These are phyloP conservation scores for Coniochaeta hoffmannii DNA, from an alignment of 2,329 filamentous ascomycete species.

Conservation along the genomic window DNA sequence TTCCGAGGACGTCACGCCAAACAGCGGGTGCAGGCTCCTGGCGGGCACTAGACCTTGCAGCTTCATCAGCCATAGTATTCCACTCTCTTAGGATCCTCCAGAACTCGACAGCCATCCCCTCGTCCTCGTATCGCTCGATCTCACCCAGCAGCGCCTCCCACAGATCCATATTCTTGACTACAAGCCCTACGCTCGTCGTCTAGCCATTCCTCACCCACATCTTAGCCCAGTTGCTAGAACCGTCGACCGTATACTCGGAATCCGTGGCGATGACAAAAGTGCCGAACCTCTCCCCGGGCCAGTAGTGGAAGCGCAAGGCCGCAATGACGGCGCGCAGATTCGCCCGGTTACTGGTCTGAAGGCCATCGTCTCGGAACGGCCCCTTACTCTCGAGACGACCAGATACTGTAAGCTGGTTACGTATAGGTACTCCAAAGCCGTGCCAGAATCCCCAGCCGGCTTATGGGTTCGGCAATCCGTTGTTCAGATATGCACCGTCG, in stretches of 20 bases:
- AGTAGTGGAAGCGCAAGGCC: conserved; percentile 35
- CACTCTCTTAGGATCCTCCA: conserved; percentile 37
- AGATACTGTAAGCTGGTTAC: conserved; percentile 10
- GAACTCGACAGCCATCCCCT: conserved; percentile 31
- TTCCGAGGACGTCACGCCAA: too few relatives aligned
- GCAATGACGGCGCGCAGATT: conserved; percentile 47
- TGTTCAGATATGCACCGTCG: not conserved
- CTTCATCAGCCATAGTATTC: conserved; percentile 33
- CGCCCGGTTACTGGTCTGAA: conserved; percentile 44
- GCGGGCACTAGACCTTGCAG: too few relatives aligned
- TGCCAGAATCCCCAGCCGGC: conserved; percentile 22
- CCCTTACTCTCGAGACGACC: conserved; percentile 35
- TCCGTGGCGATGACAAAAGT: conserved; percentile 46
- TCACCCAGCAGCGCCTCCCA: conserved; percentile 41
- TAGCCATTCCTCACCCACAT: conserved; percentile 38
- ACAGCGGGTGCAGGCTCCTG: too few relatives aligned
- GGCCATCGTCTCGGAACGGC: conserved; percentile 26
- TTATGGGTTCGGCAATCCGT: not conserved
- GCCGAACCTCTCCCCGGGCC: conserved; percentile 31
- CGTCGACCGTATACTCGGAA: conserved; percentile 40
- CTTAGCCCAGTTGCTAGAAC: conserved; percentile 33
- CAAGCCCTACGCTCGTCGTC: conserved; percentile 22
- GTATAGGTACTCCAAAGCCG: conserved; percentile 8
- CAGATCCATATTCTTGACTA: conserved; percentile 44
- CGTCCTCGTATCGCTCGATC: conserved; percentile 20